These are phyloP conservation scores for Trypanosoma platydactyli DNA, from an alignment of 208 protist species.

Conservation along the genomic window DNA sequence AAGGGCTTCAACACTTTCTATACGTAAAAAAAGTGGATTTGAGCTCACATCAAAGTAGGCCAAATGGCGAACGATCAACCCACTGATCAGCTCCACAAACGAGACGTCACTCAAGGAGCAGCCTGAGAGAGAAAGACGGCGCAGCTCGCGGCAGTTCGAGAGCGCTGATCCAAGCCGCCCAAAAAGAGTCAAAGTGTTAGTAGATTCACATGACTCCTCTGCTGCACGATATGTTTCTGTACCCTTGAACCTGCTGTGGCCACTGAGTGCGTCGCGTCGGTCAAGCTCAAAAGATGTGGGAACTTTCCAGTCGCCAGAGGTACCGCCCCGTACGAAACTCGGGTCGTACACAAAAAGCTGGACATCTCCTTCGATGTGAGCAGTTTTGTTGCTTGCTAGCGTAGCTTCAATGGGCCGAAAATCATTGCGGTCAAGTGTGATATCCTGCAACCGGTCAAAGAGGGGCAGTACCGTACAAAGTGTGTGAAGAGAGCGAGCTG, in stretches of 20 bases:
- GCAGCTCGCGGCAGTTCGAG: slow-evolving; percentile 43
- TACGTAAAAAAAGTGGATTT: slow-evolving; percentile 59
- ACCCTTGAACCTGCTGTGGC: slow-evolving; percentile 59
- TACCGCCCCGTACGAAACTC: slow-evolving; percentile 40
- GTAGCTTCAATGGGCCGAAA: slow-evolving; percentile 25
- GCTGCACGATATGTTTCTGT: slow-evolving; percentile 2
- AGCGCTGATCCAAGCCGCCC: slow-evolving; percentile 54
- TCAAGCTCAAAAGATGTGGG: slow-evolving; percentile 81
- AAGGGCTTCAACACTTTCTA: slow-evolving; percentile 45
- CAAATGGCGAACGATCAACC: slow-evolving; percentile 38
- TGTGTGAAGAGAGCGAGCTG: slow-evolving; percentile 29
- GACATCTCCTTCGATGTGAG: slow-evolving; percentile 11
- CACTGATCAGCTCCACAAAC: slow-evolving; percentile 20
- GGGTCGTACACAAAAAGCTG: slow-evolving; percentile 72
- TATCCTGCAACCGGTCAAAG: slow-evolving; percentile 36
- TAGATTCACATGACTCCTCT: neutral
- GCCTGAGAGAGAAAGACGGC: slow-evolving; percentile 55
- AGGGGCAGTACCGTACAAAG: slow-evolving; percentile 37
- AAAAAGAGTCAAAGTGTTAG: slow-evolving; percentile 21
- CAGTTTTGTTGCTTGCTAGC: neutral
- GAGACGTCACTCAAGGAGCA: slow-evolving; percentile 43
- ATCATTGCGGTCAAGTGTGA: slow-evolving; percentile 72
- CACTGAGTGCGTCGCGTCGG: slow-evolving; percentile 55
- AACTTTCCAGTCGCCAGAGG: slow-evolving; percentile 36
- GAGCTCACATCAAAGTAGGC: slow-evolving; percentile 48